Evolutionary conservation across 1,139 yeast species (phyloP), one percentile per base, ranked within the genome.

Genomic region (Arxiozyma slooffiae): DNA sequence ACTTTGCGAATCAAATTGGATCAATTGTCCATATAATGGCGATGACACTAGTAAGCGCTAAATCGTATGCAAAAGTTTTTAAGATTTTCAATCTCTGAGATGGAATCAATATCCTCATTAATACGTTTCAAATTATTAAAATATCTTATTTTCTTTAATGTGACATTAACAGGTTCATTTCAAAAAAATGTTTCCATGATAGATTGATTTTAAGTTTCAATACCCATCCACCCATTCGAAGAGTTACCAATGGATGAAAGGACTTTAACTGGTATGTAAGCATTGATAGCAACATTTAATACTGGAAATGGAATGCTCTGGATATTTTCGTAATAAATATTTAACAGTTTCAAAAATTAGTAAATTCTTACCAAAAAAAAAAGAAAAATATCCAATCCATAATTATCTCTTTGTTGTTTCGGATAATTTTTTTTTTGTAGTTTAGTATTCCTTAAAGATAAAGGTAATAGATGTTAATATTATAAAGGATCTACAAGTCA

Each of bases 231-330:
- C n/a, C n/a, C n/a, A n/a, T n/a, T n/a, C n/a, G 97, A 92, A 36
- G 71, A 63, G 60, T 73, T 75, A 34, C 90, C 96, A 41, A 89
- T 71, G 47, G 76, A 77, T 43, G 78, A 71, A 54, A 92, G 72
- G 0, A 89, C 75, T 18, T 74, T 75, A 41, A 78, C 77, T 1
- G 92, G 86, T 67, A 83, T 75, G 63, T 80, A 85, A 7, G 94
- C 75, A 58, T 84, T 82, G 7, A 85, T 80, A 1, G 94, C 89
- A 30, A 81, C 78, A 59, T 82, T 80, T 55, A 88, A 78, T 26
- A 90, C 82, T 14, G 81, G 77, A 59, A 84, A 77, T 30, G 99
- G 97, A 55, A 94, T n/a, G 75, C 64, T 98, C 79, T 47, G 99
- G 99, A 67, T 88, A 88, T 57, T 77, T 79, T 48, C 82, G 69